Evolutionary conservation across 2,329 filamentous ascomycete genomes (phyloP).

Genomic region (Hypoxylon sp.): DNA sequence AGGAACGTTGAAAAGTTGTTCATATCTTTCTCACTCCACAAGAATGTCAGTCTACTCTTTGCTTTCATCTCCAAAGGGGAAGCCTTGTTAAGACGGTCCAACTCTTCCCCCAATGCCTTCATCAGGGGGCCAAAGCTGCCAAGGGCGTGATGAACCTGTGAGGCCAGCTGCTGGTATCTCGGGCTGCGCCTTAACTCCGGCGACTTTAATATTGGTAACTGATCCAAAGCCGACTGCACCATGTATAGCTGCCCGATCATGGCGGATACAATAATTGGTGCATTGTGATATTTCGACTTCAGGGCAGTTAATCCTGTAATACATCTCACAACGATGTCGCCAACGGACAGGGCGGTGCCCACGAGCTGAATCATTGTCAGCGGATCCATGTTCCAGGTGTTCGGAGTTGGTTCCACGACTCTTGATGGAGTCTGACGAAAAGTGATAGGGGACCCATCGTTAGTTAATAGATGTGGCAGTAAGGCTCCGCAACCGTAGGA

Average conservation of each 20-base stretch:
- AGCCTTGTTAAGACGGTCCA: constrained; percentile 5
- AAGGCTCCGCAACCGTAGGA: too few species aligned
- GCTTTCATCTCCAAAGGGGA: constrained; percentile 6
- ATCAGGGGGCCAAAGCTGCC: constrained; percentile 63
- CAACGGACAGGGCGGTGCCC: constrained; percentile 31
- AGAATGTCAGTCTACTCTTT: constrained; percentile 20
- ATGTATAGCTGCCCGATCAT: constrained; percentile 40
- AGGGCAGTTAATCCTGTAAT: constrained; percentile 33
- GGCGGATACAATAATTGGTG: constrained; percentile 34
- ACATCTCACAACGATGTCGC: constrained; percentile 36
- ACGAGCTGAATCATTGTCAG: constrained; percentile 36
- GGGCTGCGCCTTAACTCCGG: constrained; percentile 11
- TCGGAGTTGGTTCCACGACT: too few species aligned
- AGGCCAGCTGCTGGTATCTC: constrained; percentile 34
- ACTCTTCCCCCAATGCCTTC: constrained; percentile 7
- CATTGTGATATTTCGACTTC: constrained; percentile 33
- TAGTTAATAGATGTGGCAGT: neutral
- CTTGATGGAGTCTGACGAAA: too few species aligned
- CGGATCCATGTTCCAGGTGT: constrained; percentile 29
- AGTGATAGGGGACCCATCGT: too few species aligned
- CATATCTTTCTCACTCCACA: constrained; percentile 34
- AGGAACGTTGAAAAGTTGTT: constrained; percentile 26
- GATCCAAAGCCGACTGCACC: constrained; percentile 31
- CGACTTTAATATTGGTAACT: constrained; percentile 24
- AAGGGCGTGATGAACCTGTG: constrained; percentile 32